These are phyloP conservation scores for Ailanthus altissimus DNA, from an alignment of 345 rosid genomes.

Conservation along the genomic window DNA sequence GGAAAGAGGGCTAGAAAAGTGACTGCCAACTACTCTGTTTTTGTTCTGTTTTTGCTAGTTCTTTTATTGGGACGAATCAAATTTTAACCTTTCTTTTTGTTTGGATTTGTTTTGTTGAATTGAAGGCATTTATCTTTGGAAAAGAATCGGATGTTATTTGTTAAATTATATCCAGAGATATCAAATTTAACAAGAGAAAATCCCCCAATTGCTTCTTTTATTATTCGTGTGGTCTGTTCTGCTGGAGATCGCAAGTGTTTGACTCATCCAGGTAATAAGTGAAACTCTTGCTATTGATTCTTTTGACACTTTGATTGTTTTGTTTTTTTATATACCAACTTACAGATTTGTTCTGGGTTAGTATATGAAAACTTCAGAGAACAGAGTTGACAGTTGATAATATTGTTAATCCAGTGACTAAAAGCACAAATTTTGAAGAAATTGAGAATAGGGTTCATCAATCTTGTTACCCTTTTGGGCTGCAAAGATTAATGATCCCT, in stretches of 20 bases:
- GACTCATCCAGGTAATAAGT: conserved; percentile 73
- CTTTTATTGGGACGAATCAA: neutral
- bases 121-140: conserved; percentile 88
- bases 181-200: conserved; percentile 72
- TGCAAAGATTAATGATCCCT: neutral
- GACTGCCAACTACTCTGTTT: neutral
- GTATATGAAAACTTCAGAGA: neutral
- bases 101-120: conserved; percentile 23
- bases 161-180: conserved; percentile 79
- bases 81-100: neutral
- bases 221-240: conserved; percentile 66
- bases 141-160: conserved; percentile 66
- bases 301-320: neutral
- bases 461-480: too few relatives aligned
- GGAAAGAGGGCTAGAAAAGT: neutral
- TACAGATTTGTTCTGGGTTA: neutral
- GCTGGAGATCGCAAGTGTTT: conserved; percentile 69
- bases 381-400: neutral
- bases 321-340: neutral
- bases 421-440: neutral
- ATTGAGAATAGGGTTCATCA: neutral
- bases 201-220: conserved; percentile 90
- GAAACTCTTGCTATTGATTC: neutral
- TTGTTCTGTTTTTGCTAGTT: neutral
- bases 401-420: neutral